These are phyloP conservation scores for Phytophthora pisi DNA, from an alignment of 352 stramenopile genomes.

Conservation along the genomic window DNA sequence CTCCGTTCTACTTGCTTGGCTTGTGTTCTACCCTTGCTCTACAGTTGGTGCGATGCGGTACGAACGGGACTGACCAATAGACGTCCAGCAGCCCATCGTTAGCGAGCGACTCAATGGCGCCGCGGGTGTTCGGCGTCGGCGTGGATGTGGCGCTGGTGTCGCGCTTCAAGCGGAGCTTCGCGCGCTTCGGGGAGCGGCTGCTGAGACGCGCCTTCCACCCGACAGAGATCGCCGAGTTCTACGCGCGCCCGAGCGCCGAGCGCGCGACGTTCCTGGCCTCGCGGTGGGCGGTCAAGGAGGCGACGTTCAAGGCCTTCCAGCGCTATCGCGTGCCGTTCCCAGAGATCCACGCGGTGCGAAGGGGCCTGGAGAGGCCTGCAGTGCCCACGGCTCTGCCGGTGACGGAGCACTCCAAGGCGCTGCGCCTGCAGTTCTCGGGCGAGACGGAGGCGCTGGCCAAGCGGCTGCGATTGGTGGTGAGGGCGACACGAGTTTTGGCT, in stretches of 20 bases:
- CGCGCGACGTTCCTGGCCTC: constrained; percentile 71
- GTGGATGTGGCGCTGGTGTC: constrained; percentile 72
- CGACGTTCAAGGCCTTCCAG: constrained; percentile 85
- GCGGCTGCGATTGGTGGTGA: constrained; percentile 62
- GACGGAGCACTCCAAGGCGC: constrained; percentile 39
- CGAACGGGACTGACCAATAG: not conserved
- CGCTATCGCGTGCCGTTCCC: constrained; percentile 79
- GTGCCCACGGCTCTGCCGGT: constrained; percentile 39
- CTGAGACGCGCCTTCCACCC: constrained; percentile 67
- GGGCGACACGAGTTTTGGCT: not conserved
- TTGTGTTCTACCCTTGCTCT: not conserved
- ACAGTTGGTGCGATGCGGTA: too few species aligned
- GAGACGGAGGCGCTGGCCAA: constrained; percentile 57
- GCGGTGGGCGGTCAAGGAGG: constrained; percentile 86
- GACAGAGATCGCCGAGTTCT: constrained; percentile 69
- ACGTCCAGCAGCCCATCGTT: not conserved
- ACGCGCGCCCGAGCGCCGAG: constrained; percentile 37
- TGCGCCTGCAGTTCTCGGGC: constrained; percentile 65
- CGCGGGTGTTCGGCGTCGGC: constrained; percentile 65
- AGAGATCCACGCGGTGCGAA: constrained; percentile 54
- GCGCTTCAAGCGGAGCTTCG: constrained; percentile 59
- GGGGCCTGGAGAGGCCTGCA: not conserved
- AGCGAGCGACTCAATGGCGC: constrained; percentile 8
- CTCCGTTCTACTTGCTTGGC: constrained; percentile 3
- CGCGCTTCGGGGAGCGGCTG: constrained; percentile 69